Evolutionary conservation across 768 basidiomycete genomes (phyloP), one percentile per base, ranked within the genome.

Genomic region (Epithele typhae): DNA sequence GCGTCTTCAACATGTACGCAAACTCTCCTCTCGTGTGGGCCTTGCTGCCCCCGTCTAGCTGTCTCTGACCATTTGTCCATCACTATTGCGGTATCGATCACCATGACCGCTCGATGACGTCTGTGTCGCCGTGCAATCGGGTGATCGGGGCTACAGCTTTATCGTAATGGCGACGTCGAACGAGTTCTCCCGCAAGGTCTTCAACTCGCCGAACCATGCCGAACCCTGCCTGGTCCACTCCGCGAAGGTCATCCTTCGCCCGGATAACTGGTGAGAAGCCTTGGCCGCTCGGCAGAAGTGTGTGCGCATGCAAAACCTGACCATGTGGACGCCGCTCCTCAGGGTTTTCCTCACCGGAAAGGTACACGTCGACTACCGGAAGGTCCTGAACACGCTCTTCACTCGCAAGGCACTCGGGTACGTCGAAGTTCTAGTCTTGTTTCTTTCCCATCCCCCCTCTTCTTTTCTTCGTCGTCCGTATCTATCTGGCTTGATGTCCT

Each of bases 301-400:
- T 3, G 6, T 17, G 11, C 23, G 22, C 32, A 4, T 30, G 9
- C n/a, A 8, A 7, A 36, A 40, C 40, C 35, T 53, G 25, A 49
- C 43, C 37, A 48, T n/a, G n/a, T n/a, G n/a, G n/a, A 23, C 25
- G 39, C n/a, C 9, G 35, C 30, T 44, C 27, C 11, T 32, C 57
- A 92, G 91, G 92, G 95, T 99, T n/a, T 99, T 99, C 73, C 74
- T 98, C 34, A 95, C 81, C 43, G 95, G 95, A 19, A 97, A 92
- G 68, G 77, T 70, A 3, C 95, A 99, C 61, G 84, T 93, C 46
- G 91, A 95, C 19, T 99, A 96, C 66, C 88, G 96, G 50, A 87
- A 87, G 52, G 84, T 87, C 35, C 70, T 99, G 38, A 97, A 97
- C 65, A 71, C 76, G 25, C 78, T 99, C 32, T 98, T 98, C 73